phyloP scores from a whole-genome alignment of 169 alveolate genomes.

The Plasmodium gallinaceum region DNA sequence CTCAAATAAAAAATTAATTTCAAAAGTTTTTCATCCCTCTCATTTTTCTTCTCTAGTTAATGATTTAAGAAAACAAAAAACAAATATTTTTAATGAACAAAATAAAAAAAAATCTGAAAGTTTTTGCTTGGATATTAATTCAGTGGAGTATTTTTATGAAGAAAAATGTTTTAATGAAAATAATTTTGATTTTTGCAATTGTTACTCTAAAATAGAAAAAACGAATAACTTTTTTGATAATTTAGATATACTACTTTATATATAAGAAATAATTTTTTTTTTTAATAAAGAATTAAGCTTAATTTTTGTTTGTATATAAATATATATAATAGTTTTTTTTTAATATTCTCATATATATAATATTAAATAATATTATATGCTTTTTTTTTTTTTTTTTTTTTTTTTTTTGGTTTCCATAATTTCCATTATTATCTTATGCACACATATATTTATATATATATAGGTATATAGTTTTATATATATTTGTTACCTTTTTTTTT shows the following conservation, averaged over 20 bases:
- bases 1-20: slow-evolving; percentile 20
- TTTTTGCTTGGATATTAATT: slow-evolving; percentile 4
- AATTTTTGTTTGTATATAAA: no score
- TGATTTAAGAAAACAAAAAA: slow-evolving; percentile 15
- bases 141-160: slow-evolving; percentile 27
- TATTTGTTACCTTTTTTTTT: no score
- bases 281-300: no score
- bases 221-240: slow-evolving; percentile 15
- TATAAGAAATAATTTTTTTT: background rate
- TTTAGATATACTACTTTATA: slow-evolving; percentile 17
- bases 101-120: background rate
- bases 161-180: background rate
- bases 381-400: slow-evolving; percentile 9
- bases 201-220: slow-evolving; percentile 36
- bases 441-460: background rate
- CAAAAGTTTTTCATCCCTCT: slow-evolving; percentile 54
- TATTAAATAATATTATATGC: background rate
- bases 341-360: background rate
- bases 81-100: background rate
- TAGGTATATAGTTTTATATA: background rate
- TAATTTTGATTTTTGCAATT: slow-evolving; percentile 15
- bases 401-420: background rate
- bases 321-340: no score
- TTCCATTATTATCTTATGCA: background rate
- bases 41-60: slow-evolving; percentile 13